Evolutionary conservation across 495 filamentous ascomycete genomes (phyloP), one percentile per base, ranked within the genome.

Genomic region (Penicillium pulvis): DNA sequence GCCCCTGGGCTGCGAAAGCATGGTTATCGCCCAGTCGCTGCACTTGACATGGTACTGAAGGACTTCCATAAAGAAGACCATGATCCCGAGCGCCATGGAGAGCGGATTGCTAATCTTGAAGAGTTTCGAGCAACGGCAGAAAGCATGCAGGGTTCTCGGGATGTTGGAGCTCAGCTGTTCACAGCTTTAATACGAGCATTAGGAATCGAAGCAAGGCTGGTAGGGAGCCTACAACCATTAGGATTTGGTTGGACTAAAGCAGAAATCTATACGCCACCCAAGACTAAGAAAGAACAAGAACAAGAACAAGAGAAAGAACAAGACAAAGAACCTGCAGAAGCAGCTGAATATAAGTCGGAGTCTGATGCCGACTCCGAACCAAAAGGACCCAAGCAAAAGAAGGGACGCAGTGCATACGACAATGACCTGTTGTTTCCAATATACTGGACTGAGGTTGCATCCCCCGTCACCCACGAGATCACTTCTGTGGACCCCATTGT

Each of bases 361-460:
- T 30, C 55, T n/a, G 63, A 65, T 2, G 39, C 51, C 20, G 64
- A 59, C 7, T 10, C 51, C n/a, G 42, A 60, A 8, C 23, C 6
- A 28, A 23, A 39, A 10, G 19, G 43, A 19, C 20, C 43, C 11
- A 65, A 56, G 41, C 56, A 57, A 19, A 58, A 36, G 57, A 75
- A 63, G 19, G 66, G 65, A 51, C 63, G 65, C 6, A 66, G 62
- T 41, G 63, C 60, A 48, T 78, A 71, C 23, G 91, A 96, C 61
- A 75, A 73, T 9, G 91, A 93, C 56, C 78, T 96, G 16, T 84
- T 83, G 24, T 90, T 88, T 64, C 94, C 95, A 2, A 89, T 87
- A 56, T 99, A 97, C 73, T 99, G 95, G 94, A 87, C 88, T 3
- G 94, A 99, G 65, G 87, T 91, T 19, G 79, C 92, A 16, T 97